A percentile compares a stretch with the other conserved stretches of the same genome.
These are phyloP conservation scores for Eucalyptus microcorys DNA, from an alignment of 345 rosid genomes.

Conservation along the genomic window DNA sequence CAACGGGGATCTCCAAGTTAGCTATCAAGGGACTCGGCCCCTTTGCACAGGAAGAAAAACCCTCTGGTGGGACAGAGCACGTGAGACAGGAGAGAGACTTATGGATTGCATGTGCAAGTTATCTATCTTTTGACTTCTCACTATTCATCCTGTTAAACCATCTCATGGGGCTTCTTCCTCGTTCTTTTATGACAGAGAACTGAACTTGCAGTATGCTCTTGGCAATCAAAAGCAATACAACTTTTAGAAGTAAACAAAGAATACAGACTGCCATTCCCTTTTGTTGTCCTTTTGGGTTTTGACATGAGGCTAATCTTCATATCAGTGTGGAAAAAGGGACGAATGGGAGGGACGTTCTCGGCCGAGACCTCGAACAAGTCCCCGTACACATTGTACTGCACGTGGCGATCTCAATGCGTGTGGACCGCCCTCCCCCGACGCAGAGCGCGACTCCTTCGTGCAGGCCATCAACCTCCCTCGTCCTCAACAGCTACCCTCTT, in stretches of 20 bases:
- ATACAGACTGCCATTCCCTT: background rate
- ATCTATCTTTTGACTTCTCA: background rate
- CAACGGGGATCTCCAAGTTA: rapidly evolving
- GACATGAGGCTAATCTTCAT: background rate
- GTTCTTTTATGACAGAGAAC: background rate
- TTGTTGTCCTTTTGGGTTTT: background rate
- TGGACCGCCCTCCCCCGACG: slow-evolving; percentile 18
- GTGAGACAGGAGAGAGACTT: background rate
- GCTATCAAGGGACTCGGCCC: too few relatives aligned
- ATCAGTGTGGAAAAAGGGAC: slow-evolving; percentile 6
- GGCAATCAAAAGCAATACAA: background rate
- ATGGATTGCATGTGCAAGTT: background rate
- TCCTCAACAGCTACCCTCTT: background rate
- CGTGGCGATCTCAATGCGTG: slow-evolving; percentile 52
- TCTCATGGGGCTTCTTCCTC: background rate
- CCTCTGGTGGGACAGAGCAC: background rate
- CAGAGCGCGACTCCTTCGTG: slow-evolving; percentile 28
- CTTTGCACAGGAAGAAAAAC: background rate
- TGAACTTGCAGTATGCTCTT: background rate
- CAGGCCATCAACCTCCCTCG: background rate
- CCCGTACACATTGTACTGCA: slow-evolving; percentile 56
- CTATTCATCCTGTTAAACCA: background rate
- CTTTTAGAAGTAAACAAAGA: background rate
- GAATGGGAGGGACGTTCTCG: slow-evolving; percentile 62
- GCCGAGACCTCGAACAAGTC: slow-evolving; percentile 54